Percentiles rank a stretch among this genome's conserved stretches.
phyloP scores from a whole-genome alignment of 345 rosid genomes.

The Erodium maritimum region DNA sequence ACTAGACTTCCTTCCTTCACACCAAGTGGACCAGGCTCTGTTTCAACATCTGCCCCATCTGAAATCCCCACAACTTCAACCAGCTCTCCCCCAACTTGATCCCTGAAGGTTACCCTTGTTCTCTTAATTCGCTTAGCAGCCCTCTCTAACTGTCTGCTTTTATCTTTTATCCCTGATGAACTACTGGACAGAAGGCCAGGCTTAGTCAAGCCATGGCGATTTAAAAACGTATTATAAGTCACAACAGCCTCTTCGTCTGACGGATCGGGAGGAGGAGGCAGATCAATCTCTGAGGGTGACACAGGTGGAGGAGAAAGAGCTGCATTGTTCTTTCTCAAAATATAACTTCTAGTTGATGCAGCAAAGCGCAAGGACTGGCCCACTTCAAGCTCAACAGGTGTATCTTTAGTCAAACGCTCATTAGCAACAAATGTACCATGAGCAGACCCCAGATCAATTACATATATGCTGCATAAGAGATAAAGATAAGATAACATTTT shows the following conservation, averaged over 20 bases:
- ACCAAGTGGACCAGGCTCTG: constrained; percentile 87
- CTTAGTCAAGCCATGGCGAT: constrained; percentile 56
- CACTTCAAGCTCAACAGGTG: constrained; percentile 52
- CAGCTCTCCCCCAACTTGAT: constrained; percentile 84
- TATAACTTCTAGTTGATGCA: constrained; percentile 77
- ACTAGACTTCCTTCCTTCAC: constrained; percentile 92
- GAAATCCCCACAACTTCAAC: constrained; percentile 85
- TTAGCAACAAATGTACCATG: constrained; percentile 90
- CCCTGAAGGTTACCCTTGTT: constrained; percentile 54
- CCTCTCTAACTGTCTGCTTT: constrained; percentile 28
- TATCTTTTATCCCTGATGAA: constrained; percentile 14
- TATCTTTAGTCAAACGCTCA: constrained; percentile 68
- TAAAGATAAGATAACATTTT: no score
- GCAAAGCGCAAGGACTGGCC: constrained; percentile 88
- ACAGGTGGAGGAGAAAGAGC: constrained; percentile 68
- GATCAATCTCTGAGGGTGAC: constrained; percentile 47
- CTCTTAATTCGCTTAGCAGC: constrained; percentile 50
- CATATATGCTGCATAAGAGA: constrained; percentile 43
- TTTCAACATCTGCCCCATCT: constrained; percentile 88
- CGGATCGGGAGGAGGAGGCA: constrained; percentile 69
- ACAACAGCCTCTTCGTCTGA: constrained; percentile 81
- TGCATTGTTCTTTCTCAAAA: constrained; percentile 68
- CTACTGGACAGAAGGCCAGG: no score
- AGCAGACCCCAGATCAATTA: constrained; percentile 66
- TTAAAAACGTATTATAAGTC: constrained; percentile 68